These are phyloP conservation scores for Pharus latifolius DNA, from an alignment of 176 grass and related monocot genomes.

Conservation along the genomic window DNA sequence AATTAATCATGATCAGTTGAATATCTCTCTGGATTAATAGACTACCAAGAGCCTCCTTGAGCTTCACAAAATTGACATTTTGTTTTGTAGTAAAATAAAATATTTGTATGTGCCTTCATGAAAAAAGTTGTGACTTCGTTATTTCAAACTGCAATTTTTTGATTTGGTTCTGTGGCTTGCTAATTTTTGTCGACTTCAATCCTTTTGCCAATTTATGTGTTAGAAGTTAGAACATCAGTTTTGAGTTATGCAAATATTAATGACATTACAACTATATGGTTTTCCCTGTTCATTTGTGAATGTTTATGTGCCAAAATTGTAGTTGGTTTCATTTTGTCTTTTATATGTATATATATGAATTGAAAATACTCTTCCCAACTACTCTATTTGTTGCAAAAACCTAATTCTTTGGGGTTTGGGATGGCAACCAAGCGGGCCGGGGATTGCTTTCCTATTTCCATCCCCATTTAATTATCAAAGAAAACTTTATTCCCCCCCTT, in stretches of 20 bases:
- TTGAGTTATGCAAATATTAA: not conserved
- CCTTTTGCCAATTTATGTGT: not conserved
- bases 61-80: not conserved
- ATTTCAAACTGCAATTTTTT: too few relatives aligned
- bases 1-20: not conserved
- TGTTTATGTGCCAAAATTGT: not conserved
- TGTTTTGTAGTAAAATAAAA: not conserved
- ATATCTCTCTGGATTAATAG: too few relatives aligned
- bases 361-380: not conserved
- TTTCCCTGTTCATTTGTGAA: not conserved
- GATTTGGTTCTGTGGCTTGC: too few relatives aligned
- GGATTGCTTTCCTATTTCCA: not conserved
- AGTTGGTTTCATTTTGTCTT: not conserved
- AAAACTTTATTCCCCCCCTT: not conserved
- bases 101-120: too few relatives aligned
- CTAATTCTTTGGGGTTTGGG: not conserved
- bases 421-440: not conserved
- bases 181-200: not conserved
- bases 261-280: not conserved
- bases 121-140: too few relatives aligned
- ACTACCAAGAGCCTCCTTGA: not conserved
- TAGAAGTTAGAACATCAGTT: not conserved
- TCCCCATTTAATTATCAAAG: not conserved
- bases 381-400: not conserved
- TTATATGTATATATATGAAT: not conserved